Conservation (phyloP, 805 yeast genomes). For the Candida lessepsii region DNA sequence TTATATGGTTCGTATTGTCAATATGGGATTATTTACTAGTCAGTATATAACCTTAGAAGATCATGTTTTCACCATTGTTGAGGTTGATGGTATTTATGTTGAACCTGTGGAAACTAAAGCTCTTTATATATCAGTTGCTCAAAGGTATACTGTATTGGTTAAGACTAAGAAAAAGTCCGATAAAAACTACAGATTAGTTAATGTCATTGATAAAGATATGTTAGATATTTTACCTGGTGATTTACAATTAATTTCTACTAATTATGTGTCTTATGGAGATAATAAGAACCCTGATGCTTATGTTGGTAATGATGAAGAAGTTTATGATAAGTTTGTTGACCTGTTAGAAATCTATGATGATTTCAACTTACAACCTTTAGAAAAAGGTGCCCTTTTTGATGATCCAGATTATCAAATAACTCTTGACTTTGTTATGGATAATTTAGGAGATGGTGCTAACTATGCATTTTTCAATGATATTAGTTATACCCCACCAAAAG, state of each 20-base stretch:
- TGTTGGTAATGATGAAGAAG: slow-evolving; percentile 8
- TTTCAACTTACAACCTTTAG: slow-evolving; percentile 31
- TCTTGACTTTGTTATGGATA: slow-evolving; percentile 80
- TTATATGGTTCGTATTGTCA: slow-evolving; percentile 75
- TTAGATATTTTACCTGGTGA: slow-evolving; percentile 71
- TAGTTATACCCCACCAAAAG: slow-evolving; percentile 75
- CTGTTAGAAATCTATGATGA: slow-evolving; percentile 49
- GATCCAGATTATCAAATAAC: slow-evolving; percentile 69
- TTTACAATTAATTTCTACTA: slow-evolving; percentile 70
- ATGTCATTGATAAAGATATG: slow-evolving; percentile 78
- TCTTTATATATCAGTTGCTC: slow-evolving; percentile 85
- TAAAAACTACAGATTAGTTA: slow-evolving; percentile 78
- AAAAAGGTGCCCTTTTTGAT: slow-evolving; percentile 45
- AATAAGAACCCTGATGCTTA: slow-evolving; percentile 41
- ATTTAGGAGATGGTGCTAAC: slow-evolving; percentile 81
- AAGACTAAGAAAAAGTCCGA: slow-evolving; percentile 63
- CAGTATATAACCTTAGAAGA: slow-evolving; percentile 88
- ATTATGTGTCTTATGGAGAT: slow-evolving; percentile 58
- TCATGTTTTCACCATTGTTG: slow-evolving; percentile 82
- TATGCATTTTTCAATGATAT: slow-evolving; percentile 96
- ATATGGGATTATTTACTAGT: slow-evolving; percentile 89
- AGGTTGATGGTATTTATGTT: slow-evolving; percentile 87
- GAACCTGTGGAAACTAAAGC: slow-evolving; percentile 68
- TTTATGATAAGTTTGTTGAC: slow-evolving; percentile 34
- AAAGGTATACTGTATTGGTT: slow-evolving; percentile 80